A percentile compares a stretch with the other conserved stretches of the same genome.
phyloP scores from a whole-genome alignment of 768 basidiomycete genomes.

The Mycena metata region DNA sequence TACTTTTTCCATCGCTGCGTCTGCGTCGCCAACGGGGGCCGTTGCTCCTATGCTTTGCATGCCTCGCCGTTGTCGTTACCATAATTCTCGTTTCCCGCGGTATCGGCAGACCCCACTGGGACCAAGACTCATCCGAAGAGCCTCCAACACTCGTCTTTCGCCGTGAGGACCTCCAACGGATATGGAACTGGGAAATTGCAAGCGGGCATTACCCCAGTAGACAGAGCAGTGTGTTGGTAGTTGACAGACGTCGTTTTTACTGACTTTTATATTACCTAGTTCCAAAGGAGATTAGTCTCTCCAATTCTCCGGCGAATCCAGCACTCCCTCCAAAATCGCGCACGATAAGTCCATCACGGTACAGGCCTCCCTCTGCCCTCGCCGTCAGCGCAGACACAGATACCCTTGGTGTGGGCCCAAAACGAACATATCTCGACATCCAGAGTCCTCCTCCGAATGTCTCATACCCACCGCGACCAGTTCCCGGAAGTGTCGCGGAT shows the following conservation, averaged over 20 bases:
- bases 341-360: constrained; percentile 62
- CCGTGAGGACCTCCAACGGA: constrained; percentile 79
- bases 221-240: constrained; percentile 67
- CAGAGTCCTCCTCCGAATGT: constrained; percentile 69
- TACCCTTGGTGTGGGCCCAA: constrained; percentile 78
- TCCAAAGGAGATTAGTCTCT: constrained; percentile 72
- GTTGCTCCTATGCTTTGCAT: constrained; percentile 64
- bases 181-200: constrained; percentile 95
- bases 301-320: constrained; percentile 71
- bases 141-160: constrained; percentile 79
- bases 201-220: constrained; percentile 91
- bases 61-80: constrained; percentile 65
- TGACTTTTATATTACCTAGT: constrained; percentile 56
- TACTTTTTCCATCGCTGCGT: constrained; percentile 70
- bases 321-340: constrained; percentile 69
- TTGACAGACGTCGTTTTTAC: constrained; percentile 5
- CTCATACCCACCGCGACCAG: constrained; percentile 88
- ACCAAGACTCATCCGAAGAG: constrained; percentile 59
- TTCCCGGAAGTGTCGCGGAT: constrained; percentile 86
- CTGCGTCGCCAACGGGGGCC: constrained; percentile 69
- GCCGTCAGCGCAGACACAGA: constrained; percentile 58
- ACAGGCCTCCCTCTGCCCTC: constrained; percentile 55
- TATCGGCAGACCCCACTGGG: constrained; percentile 58
- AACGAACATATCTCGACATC: constrained; percentile 81
- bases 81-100: constrained; percentile 60